A percentile compares a stretch with the other conserved stretches of the same genome.
Evolutionary conservation across 768 basidiomycete species (phyloP).

Genomic region (Tricholoma matsutake): DNA sequence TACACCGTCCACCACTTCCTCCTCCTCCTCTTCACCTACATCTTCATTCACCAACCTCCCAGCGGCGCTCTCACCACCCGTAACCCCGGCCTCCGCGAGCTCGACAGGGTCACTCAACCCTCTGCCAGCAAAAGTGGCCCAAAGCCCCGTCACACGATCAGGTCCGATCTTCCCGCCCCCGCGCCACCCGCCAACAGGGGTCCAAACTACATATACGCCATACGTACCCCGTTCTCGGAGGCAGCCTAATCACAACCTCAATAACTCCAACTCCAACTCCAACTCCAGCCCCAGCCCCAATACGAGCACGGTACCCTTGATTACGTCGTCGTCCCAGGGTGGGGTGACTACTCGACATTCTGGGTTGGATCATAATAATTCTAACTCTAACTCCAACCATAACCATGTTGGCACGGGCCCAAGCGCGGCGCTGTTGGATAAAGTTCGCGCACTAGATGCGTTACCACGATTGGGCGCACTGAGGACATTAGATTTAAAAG

Average conservation of each 20-base stretch:
- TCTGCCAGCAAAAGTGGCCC: slow-evolving; percentile 14
- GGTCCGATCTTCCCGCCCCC: slow-evolving; percentile 37
- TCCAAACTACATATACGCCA: slow-evolving; percentile 78
- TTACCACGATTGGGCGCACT: slow-evolving; percentile 83
- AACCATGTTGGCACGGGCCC: slow-evolving; percentile 37
- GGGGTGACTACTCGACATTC: slow-evolving; percentile 48
- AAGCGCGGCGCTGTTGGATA: slow-evolving; percentile 78
- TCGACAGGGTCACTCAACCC: slow-evolving; percentile 18
- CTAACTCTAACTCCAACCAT: slow-evolving; percentile 18
- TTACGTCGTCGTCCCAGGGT: slow-evolving; percentile 60
- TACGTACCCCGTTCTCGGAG: slow-evolving; percentile 71
- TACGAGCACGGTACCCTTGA: slow-evolving; percentile 56
- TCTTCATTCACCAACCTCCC: slow-evolving; percentile 31
- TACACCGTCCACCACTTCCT: slow-evolving; percentile 24
- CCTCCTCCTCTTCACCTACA: slow-evolving; percentile 35
- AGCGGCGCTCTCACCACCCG: slow-evolving; percentile 24
- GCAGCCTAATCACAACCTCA: slow-evolving; percentile 33
- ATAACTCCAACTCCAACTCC: slow-evolving; percentile 23
- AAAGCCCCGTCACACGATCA: slow-evolving; percentile 20
- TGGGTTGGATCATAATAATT: slow-evolving; percentile 7
- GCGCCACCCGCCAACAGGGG: slow-evolving; percentile 44
- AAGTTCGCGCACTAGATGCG: slow-evolving; percentile 86
- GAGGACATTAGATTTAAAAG: slow-evolving; percentile 85
- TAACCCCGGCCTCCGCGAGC: slow-evolving; percentile 27
- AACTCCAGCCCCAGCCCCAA: slow-evolving; percentile 44